Base-by-base conservation (phyloP, 140 eudicot genomes). In the Bidens hawaiensis region DNA sequence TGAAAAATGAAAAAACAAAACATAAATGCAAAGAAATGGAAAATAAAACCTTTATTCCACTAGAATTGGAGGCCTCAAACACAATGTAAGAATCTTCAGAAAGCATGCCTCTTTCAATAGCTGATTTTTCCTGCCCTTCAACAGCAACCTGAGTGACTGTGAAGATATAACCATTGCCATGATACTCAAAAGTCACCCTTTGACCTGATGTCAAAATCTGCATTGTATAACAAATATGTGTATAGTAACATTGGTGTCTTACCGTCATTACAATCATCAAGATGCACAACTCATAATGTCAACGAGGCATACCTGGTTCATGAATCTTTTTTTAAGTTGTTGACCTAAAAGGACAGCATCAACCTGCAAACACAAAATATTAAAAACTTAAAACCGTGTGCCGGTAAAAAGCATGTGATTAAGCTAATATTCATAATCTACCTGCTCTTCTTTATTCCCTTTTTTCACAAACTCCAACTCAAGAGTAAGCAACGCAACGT, bases 121-220 rank as follows among this genome's bases (percentile, higher is more conserved):
- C 67, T 28, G 97, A 70, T 63, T 83, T 77, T 48, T 79, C 94
- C 73, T 77, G 84, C 23, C 89, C 95, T 78, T 77, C 90, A 2
- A 83, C 85, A 31, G 77, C 65, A 73, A 94, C 95, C 68, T 94
- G 95, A 67, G 36, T 80, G 65, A 94, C 99, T 16, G 95, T 88
- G 87, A 85, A 83, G 69, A 81, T 49, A 65, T 80, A 88, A 57
- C 79, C 82, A 42, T 75, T 82, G 54, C 99, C 95, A 26, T 54
- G 94, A 83, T 76, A 79, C 77, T 94, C 99, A 58, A 94, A 81
- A 53, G 93, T 83, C 31, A 83, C 97, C 84, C 82, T 81, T 76
- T 94, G 99, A 33, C 97, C 99, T 52, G 80, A 62, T 60, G 99
- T 85, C 94, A 94, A 66, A 75, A 94, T 75, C 96, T 91, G 95